Evolutionary conservation across 495 filamentous ascomycete species (phyloP), one percentile per base, ranked within the genome.

Genomic region (Choiromyces venosus): DNA sequence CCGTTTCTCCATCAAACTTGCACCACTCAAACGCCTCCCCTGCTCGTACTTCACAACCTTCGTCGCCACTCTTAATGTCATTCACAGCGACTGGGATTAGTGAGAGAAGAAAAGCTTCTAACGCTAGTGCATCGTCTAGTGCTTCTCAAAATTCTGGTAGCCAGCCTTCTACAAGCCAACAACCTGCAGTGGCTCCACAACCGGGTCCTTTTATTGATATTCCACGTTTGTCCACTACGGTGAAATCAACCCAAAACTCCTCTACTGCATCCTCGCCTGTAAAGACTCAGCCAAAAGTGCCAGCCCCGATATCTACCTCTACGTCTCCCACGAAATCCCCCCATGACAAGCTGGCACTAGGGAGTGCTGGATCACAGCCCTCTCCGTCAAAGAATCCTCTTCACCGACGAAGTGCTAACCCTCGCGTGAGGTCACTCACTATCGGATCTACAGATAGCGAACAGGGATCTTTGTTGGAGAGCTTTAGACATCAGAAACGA

Each of bases 401-500:
- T 1, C 82, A 80, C 25, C 83, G 88, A 85, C 68, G 70, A 29
- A 71, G 56, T 67, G 65, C 75, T 19, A 78, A 80, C 36, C 85
- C 87, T 52, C 88, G 95, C 71, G 89, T 93, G 38, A 87, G 95
- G 69, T 98, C 95, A 36, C 88, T 97, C 75, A 99, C 95, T 2
- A 92, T 97, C 70, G 95, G 95, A 9, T 98, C 95, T 29, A 91
- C 97, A 80, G 95, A 98, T 82, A 91, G 91, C 8, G 96, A 94
- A 69, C 84, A 84, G 29, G 81, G 67, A 81, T 83, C 86, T 14
- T 82, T 88, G n/a, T 85, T 89, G 65, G 90, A 96, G 74, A 84
- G 91, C 42, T 88, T 93, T 73, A 88, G 91, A 0, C 86, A 88
- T 73, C 88, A 93, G 79, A 97, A 97, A 82, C 91, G 94, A 37